Percentiles rank a stretch among this genome's conserved stretches.
These are phyloP conservation scores for Lachancea sp. DNA, from an alignment of 805 yeast species.

Conservation along the genomic window DNA sequence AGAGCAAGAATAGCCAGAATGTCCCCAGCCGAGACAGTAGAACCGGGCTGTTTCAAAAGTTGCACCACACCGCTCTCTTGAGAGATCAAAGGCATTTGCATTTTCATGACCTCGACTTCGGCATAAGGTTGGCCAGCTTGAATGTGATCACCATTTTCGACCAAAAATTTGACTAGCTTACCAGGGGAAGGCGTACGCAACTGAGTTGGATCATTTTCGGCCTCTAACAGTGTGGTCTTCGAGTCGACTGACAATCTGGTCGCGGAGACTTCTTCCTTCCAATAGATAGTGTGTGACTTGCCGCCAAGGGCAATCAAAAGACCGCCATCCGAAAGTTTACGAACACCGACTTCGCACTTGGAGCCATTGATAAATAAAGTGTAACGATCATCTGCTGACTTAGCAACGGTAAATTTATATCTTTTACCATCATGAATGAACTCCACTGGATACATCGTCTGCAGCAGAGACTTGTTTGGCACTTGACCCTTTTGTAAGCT, in stretches of 20 bases:
- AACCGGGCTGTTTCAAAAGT: constrained; percentile 93
- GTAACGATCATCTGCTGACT: constrained; percentile 78
- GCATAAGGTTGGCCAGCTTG: constrained; percentile 90
- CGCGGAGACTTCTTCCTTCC: constrained; percentile 96
- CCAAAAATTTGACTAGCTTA: constrained; percentile 86
- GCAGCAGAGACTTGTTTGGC: constrained; percentile 71
- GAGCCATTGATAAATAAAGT: constrained; percentile 92
- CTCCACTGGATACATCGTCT: constrained; percentile 86
- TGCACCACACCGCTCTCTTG: constrained; percentile 91
- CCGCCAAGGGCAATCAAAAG: constrained; percentile 83
- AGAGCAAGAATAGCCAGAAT: constrained; percentile 89
- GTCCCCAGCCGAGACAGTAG: constrained; percentile 95
- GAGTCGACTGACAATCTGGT: constrained; percentile 93
- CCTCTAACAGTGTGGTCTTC: constrained; percentile 89
- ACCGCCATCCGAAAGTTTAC: constrained; percentile 92
- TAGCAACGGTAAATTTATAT: constrained; percentile 93
- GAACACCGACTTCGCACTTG: constrained; percentile 78
- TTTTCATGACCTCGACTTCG: constrained; percentile 98
- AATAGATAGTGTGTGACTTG: constrained; percentile 88
- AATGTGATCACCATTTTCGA: constrained; percentile 93
- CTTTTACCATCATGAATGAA: constrained; percentile 91
- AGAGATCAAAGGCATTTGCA: constrained; percentile 96
- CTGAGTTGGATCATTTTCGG: constrained; percentile 97
- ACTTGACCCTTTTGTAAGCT: constrained; percentile 96
- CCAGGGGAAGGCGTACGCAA: constrained; percentile 99